Conservation (phyloP, 2,329 filamentous ascomycete species). For the Mariannaea elegans region DNA sequence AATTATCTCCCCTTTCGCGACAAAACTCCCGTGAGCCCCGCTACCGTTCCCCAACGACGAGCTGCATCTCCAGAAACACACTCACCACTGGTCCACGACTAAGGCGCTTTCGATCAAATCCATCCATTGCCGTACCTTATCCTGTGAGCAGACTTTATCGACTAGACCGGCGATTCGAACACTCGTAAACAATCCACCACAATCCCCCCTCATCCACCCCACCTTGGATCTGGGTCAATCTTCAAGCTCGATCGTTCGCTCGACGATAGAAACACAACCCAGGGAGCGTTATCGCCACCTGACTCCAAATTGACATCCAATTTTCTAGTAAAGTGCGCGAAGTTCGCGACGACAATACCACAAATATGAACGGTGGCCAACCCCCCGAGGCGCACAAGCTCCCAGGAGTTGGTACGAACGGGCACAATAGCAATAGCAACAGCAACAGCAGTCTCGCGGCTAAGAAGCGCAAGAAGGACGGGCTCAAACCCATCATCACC, state of each 20-base stretch:
- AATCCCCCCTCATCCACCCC: conserved; percentile 28
- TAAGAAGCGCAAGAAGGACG: conserved; percentile 81
- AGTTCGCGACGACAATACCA: conserved; percentile 20
- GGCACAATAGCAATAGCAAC: conserved; percentile 34
- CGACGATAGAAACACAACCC: conserved; percentile 18
- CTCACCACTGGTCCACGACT: neutral
- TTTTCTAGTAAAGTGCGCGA: conserved; percentile 12
- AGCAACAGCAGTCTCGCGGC: conserved; percentile 40
- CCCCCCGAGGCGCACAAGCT: conserved; percentile 45
- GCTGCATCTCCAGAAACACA: conserved; percentile 13
- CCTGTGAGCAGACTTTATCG: conserved; percentile 5
- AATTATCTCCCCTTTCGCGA: conserved; percentile 35
- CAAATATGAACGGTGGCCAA: conserved; percentile 41
- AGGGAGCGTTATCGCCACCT: conserved; percentile 10
- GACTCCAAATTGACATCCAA: neutral
- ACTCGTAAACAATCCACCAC: conserved; percentile 31
- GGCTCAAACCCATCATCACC: conserved; percentile 79
- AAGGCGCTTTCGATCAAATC: neutral
- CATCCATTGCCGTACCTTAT: neutral
- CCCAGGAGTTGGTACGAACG: conserved; percentile 40
- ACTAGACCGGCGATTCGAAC: conserved; percentile 22
- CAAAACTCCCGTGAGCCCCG: conserved; percentile 27
- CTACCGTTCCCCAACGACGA: conserved; percentile 20
- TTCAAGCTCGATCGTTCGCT: conserved; percentile 8
- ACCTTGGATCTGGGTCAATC: conserved; percentile 24